Base-by-base conservation (phyloP, 2,329 filamentous ascomycete species). In the Orbilia brochopaga region DNA sequence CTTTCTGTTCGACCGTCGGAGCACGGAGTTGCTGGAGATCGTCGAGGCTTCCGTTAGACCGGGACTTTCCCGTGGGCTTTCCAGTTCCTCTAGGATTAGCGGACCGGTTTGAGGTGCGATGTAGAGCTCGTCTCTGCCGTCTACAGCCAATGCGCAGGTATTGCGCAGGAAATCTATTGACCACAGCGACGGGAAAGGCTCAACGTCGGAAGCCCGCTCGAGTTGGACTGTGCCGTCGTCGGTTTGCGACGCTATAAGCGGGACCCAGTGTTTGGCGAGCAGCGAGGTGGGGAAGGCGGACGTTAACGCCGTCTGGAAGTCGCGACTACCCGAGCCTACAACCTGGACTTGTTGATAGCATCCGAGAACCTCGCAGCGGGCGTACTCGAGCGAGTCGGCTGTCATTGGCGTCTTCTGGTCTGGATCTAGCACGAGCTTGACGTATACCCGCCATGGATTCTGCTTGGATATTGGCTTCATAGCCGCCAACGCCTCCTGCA, bases 381-480 rank as follows among this genome's bases (percentile, higher is more conserved):
- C 52, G 23, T 65, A 48, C 27, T 72, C 67, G 19, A 51, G 55
- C 8, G 60, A 72, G 23, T 72, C 60, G 5, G 13, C 30, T n/a
- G 55, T 5, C 4, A 55, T 17, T n/a, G 60, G 67, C 15, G 32
- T 53, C 50, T 48, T 72, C 37, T 72, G 67, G 24, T 72, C 60
- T 11, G 67, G 60, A 42, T 72, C 67, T 11, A 72, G 23, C 15
- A 72, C 51, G 11, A 72, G 51, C 24, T 72, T 72, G 60, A 72
- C 67, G 52, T 65, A 59, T 13, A 72, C 60, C 48, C 54, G n/a
- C 67, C 67, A 72, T 21, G 67, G 67, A 54, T 72, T 72, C 32
- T 72, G 53, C 21, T 72, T 72, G 21, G 67, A 72, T 65, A 65
- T 55, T n/a, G 66, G 66, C 32, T 65, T 72, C n/a, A 70, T 44